Evolutionary conservation across 352 stramenopile genomes (phyloP).

Genomic region (Phytophthora sansomeana): DNA sequence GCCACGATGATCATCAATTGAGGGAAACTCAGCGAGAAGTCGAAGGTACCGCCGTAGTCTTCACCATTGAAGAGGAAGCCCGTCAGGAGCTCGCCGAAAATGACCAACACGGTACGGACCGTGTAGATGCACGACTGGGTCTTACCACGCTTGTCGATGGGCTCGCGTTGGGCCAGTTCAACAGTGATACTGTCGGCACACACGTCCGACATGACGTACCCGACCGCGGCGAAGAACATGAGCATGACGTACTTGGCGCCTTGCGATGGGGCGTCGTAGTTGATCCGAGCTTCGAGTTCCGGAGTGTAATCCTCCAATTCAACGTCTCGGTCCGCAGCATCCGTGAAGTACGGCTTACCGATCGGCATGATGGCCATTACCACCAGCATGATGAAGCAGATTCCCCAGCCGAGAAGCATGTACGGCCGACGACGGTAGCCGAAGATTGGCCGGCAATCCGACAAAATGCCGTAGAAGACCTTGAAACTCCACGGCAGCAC

Average conservation of each 20-base stretch:
- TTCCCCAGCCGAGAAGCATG: slow-evolving; percentile 62
- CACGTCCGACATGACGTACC: slow-evolving; percentile 82
- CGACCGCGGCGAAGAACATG: slow-evolving; percentile 77
- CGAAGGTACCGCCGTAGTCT: slow-evolving; percentile 61
- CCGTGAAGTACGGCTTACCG: slow-evolving; percentile 52
- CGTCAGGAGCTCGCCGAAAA: slow-evolving; percentile 40
- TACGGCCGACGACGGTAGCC: slow-evolving; percentile 66
- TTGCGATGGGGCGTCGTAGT: slow-evolving; percentile 32
- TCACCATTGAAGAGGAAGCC: slow-evolving; percentile 60
- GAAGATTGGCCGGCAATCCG: slow-evolving; percentile 56
- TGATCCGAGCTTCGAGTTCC: slow-evolving; percentile 38
- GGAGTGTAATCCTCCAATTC: slow-evolving; percentile 24
- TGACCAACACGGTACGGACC: slow-evolving; percentile 38
- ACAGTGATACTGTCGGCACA: slow-evolving; percentile 58
- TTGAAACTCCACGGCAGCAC: slow-evolving; percentile 37
- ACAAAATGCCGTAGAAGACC: slow-evolving; percentile 23
- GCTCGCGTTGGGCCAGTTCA: slow-evolving; percentile 54
- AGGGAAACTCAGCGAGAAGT: slow-evolving; percentile 59
- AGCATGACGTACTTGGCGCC: slow-evolving; percentile 63
- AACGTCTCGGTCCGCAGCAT: slow-evolving; percentile 25
- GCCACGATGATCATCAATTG: slow-evolving; percentile 51
- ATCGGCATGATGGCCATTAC: slow-evolving; percentile 52
- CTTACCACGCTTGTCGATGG: slow-evolving; percentile 42
- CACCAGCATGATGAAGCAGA: slow-evolving; percentile 52
- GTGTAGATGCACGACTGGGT: slow-evolving; percentile 56